These are phyloP conservation scores for Tuber brumale DNA, from an alignment of 495 filamentous ascomycete species.

Conservation along the genomic window DNA sequence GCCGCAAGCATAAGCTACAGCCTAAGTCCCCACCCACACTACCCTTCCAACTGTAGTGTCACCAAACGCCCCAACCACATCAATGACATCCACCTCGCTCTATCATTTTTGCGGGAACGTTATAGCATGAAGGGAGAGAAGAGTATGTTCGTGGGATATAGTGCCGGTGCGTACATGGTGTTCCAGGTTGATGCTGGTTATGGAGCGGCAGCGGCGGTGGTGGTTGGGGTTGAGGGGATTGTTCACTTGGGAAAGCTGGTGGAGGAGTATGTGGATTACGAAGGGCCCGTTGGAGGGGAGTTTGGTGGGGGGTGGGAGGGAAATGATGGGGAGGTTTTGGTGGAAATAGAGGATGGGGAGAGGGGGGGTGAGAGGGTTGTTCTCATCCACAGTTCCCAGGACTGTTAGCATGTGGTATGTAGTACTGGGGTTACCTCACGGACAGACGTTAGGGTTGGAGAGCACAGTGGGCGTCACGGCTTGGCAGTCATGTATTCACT, in stretches of 20 bases:
- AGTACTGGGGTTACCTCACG: no score
- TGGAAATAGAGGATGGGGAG: conserved; percentile 40
- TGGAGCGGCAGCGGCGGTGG: conserved; percentile 31
- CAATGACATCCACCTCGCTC: conserved; percentile 57
- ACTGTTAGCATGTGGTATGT: no score
- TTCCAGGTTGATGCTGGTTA: conserved; percentile 52
- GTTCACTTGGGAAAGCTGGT: conserved; percentile 58
- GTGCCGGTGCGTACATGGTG: conserved; percentile 65
- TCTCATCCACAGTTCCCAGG: conserved; percentile 55
- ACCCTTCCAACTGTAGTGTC: conserved; percentile 43
- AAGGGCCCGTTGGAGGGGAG: conserved; percentile 55
- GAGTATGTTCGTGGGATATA: conserved; percentile 70
- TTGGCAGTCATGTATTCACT: no score
- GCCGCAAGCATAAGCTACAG: conserved; percentile 74
- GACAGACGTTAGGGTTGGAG: no score
- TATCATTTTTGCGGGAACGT: conserved; percentile 55
- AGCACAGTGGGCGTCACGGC: no score
- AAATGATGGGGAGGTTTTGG: conserved; percentile 53
- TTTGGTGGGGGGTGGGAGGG: conserved; percentile 53
- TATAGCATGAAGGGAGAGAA: conserved; percentile 47
- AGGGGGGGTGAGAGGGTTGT: conserved; percentile 48
- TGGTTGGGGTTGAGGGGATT: conserved; percentile 60
- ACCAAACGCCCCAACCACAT: conserved; percentile 65
- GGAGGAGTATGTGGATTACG: conserved; percentile 52
- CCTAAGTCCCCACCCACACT: conserved; percentile 62